Conservation (phyloP, 257 asterid genomes). For the Jacaranda mimosifolia region DNA sequence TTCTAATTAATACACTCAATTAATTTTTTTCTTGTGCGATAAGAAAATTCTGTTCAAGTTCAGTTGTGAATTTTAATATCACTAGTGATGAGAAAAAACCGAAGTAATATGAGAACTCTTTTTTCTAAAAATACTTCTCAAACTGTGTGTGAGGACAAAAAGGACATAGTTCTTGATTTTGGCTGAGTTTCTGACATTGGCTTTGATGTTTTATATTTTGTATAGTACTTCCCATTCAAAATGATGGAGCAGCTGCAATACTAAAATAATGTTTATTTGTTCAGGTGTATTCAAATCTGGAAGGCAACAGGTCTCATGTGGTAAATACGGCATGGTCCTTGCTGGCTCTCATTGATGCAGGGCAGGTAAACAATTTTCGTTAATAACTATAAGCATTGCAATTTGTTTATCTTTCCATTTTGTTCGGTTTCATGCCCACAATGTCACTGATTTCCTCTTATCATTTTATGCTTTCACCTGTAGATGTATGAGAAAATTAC, state of each 20-base stretch:
- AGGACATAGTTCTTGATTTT: background rate
- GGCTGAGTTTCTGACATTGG: conserved; percentile 20
- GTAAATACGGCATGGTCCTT: conserved; percentile 95
- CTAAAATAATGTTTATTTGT: conserved; percentile 35
- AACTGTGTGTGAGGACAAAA: background rate
- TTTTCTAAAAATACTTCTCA: background rate
- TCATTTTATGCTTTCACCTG: conserved; percentile 33
- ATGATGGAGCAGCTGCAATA: conserved; percentile 3
- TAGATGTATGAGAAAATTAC: conserved; percentile 8
- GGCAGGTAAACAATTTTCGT: conserved; percentile 64
- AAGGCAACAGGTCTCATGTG: conserved; percentile 84
- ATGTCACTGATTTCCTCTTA: conserved; percentile 9
- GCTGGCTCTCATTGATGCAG: conserved; percentile 88
- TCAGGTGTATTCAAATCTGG: conserved; percentile 87
- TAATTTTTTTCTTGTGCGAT: background rate
- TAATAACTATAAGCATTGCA: background rate
- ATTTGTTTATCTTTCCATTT: background rate
- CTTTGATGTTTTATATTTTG: conserved; percentile 6
- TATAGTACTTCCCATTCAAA: background rate
- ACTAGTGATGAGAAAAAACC: background rate
- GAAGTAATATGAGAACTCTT: background rate
- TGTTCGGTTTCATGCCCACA: conserved; percentile 9
- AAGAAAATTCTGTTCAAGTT: background rate
- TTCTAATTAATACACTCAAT: background rate
- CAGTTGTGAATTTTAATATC: background rate